Base-by-base conservation (phyloP, 345 rosid species). In the Eutrema japonicum region DNA sequence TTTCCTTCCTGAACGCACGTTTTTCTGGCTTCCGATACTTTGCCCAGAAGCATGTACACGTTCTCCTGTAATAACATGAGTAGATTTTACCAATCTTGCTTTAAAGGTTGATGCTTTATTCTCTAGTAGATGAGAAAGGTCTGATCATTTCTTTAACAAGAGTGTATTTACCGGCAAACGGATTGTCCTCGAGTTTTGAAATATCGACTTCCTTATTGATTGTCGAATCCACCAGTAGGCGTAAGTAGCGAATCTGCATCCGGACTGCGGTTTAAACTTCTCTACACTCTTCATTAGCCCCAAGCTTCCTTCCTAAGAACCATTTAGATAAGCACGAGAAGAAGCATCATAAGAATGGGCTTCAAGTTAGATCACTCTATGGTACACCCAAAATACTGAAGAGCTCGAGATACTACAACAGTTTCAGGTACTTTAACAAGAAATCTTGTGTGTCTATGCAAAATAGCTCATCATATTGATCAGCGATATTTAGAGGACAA, bases 181-280 rank as follows among this genome's bases (percentile, higher is more conserved):
- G 45, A 89, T 86, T 43, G 91, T 83, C 75, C 95, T 85, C 3
- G 96, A 91, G 82, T 86, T 83, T 73, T 85, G 89, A 78, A 85
- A 83, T 78, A 91, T 83, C 53, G 96, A 88, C 84, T 87, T 91
- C 75, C 87, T 82, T 50, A 91, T 77, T 55, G 83, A 71, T 51
- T 88, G 95, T 59, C 96, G 86, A 74, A 94, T 84, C 98, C 98
- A 91, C 96, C 95, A 94, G 81, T 84, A 91, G 53, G 98, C 95
- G 47, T 89, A 94, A 54, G 93, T 83, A 30, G 89, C 87, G 66
- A 94, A 91, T 70, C 97, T 83, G 78, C 95, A 91, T 57, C 93
- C 97, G 0, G 74, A 86, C 77, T 87, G 88, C 0, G 96, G 95
- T 77, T 91, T 88, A 88, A 88, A 94, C 85, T 84, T 89, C 82